Conservation (phyloP, 2,329 filamentous ascomycete genomes). For the Lachnellula cervina region DNA sequence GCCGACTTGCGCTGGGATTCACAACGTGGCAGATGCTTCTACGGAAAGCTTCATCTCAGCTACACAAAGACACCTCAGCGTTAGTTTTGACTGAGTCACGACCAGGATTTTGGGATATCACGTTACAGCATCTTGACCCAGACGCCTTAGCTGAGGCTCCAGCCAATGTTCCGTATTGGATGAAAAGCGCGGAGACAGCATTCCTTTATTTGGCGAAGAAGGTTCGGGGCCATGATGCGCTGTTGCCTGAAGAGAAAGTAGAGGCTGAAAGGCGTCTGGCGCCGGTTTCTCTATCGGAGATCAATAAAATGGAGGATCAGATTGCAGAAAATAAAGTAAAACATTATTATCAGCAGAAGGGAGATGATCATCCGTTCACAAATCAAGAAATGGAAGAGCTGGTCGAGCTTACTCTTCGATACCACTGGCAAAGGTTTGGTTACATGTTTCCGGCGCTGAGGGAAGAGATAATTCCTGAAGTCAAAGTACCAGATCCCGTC, state of each 20-base stretch:
- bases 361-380: too few relatives aligned
- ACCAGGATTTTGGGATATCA: neutral
- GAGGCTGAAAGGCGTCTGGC: neutral
- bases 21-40: neutral
- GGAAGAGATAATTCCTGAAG: neutral
- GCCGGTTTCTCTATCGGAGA: neutral
- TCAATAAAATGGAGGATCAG: constrained; percentile 4
- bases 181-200: neutral
- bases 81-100: neutral
- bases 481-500: neutral
- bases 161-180: neutral
- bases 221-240: neutral
- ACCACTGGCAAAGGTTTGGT: neutral
- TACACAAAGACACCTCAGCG: too few relatives aligned
- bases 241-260: neutral
- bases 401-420: neutral
- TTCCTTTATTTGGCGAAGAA: neutral
- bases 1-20: neutral
- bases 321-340: neutral
- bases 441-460: neutral
- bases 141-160: neutral
- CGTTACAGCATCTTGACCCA: neutral
- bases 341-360: neutral
- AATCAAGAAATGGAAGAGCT: neutral
- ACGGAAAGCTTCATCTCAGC: neutral